phyloP scores from a whole-genome alignment of 176 grass and related monocot genomes.

The Musa acuminata region DNA sequence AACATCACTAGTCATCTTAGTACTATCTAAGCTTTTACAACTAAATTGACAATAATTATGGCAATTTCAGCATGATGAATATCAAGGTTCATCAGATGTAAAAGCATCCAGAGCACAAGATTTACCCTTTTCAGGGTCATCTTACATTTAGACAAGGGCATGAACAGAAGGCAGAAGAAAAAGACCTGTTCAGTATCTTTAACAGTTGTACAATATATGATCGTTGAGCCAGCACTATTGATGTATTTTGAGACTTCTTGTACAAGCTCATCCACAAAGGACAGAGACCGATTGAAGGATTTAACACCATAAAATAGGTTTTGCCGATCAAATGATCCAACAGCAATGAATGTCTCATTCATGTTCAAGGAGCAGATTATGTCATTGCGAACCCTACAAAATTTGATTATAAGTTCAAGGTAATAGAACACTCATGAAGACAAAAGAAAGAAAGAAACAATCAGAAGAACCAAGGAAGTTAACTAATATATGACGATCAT shows the following conservation, averaged over 20 bases:
- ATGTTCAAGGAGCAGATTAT: conserved; percentile 71
- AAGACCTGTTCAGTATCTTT: conserved; percentile 77
- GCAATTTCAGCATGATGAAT: background rate
- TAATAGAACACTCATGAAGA: conserved; percentile 3
- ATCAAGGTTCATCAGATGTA: background rate
- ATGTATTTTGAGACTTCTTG: conserved; percentile 60
- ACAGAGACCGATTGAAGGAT: conserved; percentile 44
- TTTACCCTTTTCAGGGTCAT: background rate
- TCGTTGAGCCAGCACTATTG: conserved; percentile 56
- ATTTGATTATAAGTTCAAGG: conserved; percentile 8
- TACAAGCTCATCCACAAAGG: conserved; percentile 70
- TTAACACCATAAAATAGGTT: conserved; percentile 88
- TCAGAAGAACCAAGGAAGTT: conserved; percentile 6
- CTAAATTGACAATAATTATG: background rate
- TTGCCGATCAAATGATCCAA: conserved; percentile 76
- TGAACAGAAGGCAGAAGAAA: conserved; percentile 9
- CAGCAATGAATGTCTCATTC: conserved; percentile 37
- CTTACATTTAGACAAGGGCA: background rate
- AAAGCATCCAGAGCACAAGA: background rate
- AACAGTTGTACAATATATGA: conserved; percentile 84
- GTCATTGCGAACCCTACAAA: conserved; percentile 63
- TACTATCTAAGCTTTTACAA: background rate
- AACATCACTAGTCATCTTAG: background rate
- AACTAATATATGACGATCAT: background rate
- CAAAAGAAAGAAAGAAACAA: background rate